phyloP scores from a whole-genome alignment of 495 filamentous ascomycete genomes.

The Annulohypoxylon bovei region DNA sequence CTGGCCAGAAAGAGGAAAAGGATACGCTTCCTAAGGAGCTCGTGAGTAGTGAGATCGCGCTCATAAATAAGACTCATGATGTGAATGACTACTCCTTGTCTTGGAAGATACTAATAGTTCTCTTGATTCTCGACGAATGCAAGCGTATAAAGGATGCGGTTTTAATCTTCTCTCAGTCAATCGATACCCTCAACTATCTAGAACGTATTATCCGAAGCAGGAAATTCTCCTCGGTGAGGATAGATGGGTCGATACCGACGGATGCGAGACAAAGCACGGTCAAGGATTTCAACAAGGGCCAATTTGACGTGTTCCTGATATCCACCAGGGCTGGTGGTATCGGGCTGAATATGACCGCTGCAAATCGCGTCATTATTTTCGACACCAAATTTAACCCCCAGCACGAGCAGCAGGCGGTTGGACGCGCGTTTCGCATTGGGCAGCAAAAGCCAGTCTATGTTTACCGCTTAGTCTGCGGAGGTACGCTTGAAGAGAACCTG shows the following conservation, averaged over 20 bases:
- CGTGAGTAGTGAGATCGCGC: slow-evolving; percentile 45
- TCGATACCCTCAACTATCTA: slow-evolving; percentile 75
- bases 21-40: slow-evolving; percentile 46
- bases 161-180: slow-evolving; percentile 81
- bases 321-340: slow-evolving; percentile 84
- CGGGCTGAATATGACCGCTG: slow-evolving; percentile 83
- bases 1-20: slow-evolving; percentile 31
- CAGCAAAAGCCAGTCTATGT: slow-evolving; percentile 86
- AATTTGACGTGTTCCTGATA: slow-evolving; percentile 72
- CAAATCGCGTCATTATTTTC: slow-evolving; percentile 78
- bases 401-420: slow-evolving; percentile 88
- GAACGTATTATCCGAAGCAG: slow-evolving; percentile 60
- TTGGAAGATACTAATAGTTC: slow-evolving; percentile 71
- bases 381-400: slow-evolving; percentile 85
- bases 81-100: slow-evolving; percentile 59
- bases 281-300: slow-evolving; percentile 72
- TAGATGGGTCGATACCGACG: slow-evolving; percentile 72
- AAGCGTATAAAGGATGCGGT: slow-evolving; percentile 72
- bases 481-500: slow-evolving; percentile 79
- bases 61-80: slow-evolving; percentile 37
- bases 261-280: slow-evolving; percentile 65
- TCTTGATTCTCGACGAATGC: slow-evolving; percentile 71
- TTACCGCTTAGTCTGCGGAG: slow-evolving; percentile 82
- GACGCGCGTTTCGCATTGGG: slow-evolving; percentile 86
- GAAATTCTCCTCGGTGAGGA: slow-evolving; percentile 58